Evolutionary conservation across 352 stramenopile species (phyloP), one percentile per base, ranked within the genome.

Genomic region (Plasmopara halstedii): DNA sequence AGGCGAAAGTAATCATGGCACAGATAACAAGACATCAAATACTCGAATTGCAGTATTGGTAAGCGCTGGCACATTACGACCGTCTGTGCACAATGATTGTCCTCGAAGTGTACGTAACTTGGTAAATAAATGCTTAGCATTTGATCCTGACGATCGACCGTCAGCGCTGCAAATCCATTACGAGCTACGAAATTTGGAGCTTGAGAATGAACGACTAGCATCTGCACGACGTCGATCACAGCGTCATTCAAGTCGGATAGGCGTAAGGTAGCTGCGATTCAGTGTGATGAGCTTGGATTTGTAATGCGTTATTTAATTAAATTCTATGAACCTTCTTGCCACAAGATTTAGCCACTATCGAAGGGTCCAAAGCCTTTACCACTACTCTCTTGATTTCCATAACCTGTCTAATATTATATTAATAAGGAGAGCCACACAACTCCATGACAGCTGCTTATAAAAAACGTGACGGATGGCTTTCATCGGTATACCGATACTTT

Each of bases 81-180:
- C 79, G 6, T 46, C 53, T 4, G 55, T 88, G 13, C 43, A 64
- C 4, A 22, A n/a, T 3, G 67, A 84, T 36, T 88, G 77, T 50
- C 79, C 79, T 13, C 29, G 34, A 1, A 65, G 49, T 25, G 60
- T 90, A 7, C 64, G 56, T 0, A 44, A 57, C 6, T 48, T 90
- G 18, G 64, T 82, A 33, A 35, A 64, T 18, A 64, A 70, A 20
- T 89, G 77, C 36, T 41, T 89, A 19, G 56, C 66, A 14, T 73
- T 66, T 18, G 50, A 80, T 26, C 70, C 74, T n/a, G 41, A 58
- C 3, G 62, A 74, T 33, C 72, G 77, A 10, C 77, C 77, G 23
- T 76, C 65, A 2, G 74, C 78, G 5, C 32, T 90, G 23, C 60
- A 87, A 52, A 53, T 90, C 43, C 77, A 86, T 49, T 90, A 78